These are phyloP conservation scores for Penicillium turbatum DNA, from an alignment of 495 filamentous ascomycete genomes.

Conservation along the genomic window DNA sequence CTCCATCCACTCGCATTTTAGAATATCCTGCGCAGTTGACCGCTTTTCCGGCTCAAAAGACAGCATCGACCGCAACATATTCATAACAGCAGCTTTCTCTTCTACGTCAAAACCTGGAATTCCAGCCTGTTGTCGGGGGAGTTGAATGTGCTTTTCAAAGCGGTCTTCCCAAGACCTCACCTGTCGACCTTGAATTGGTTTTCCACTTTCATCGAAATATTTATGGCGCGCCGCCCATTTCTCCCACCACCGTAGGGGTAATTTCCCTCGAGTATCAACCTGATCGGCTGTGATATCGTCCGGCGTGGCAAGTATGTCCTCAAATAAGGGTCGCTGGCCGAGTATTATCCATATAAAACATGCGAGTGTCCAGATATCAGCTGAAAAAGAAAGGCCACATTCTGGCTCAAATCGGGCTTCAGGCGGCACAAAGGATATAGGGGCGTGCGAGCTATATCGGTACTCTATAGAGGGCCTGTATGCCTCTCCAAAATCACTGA, in stretches of 20 bases:
- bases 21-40: conserved; percentile 13
- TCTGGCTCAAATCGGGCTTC: conserved; percentile 26
- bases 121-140: conserved; percentile 5
- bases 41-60: conserved; percentile 19
- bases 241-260: conserved; percentile 22
- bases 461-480: conserved; percentile 18
- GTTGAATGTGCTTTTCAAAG: conserved; percentile 4
- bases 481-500: conserved; percentile 36
- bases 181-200: conserved; percentile 12
- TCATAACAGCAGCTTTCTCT: conserved; percentile 6
- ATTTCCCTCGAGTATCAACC: conserved; percentile 19
- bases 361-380: conserved; percentile 37
- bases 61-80: conserved; percentile 14
- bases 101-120: conserved; percentile 5
- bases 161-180: conserved; percentile 2
- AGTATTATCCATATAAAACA: conserved; percentile 32
- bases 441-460: conserved; percentile 20
- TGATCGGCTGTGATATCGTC: conserved; percentile 26
- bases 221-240: conserved; percentile 16
- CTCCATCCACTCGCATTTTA: conserved; percentile 25
- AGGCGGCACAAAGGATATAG: conserved; percentile 20
- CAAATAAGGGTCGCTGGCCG: conserved; percentile 13
- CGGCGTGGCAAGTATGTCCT: conserved; percentile 15
- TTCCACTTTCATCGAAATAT: conserved; percentile 14
- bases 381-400: conserved; percentile 22